A percentile compares a stretch with the other conserved stretches of the same genome.
Evolutionary conservation across 345 rosid genomes (phyloP).

Genomic region (Salix suchowensis): DNA sequence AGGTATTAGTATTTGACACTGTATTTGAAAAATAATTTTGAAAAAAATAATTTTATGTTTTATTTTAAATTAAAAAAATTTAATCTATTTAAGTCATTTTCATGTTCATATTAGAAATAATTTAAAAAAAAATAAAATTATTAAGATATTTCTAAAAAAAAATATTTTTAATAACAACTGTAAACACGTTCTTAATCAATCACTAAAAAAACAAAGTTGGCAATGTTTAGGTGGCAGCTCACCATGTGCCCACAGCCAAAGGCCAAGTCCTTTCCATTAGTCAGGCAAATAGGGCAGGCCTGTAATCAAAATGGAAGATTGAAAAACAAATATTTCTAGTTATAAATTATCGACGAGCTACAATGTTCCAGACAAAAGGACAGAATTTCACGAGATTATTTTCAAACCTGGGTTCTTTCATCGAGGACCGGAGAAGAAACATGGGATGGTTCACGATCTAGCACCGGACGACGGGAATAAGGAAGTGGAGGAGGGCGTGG

Average conservation of each 20-base stretch:
- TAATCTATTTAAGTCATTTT: too few relatives aligned
- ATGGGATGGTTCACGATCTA: slow-evolving; percentile 21
- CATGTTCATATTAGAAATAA: too few relatives aligned
- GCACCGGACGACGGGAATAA: slow-evolving; percentile 22
- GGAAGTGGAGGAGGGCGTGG: slow-evolving; percentile 68
- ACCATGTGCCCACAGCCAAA: slow-evolving; percentile 78
- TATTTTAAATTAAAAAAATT: too few relatives aligned
- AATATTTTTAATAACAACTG: too few relatives aligned
- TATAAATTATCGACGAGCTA: background rate
- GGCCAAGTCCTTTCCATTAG: slow-evolving; percentile 52
- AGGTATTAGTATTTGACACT: background rate
- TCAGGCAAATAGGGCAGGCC: slow-evolving; percentile 71
- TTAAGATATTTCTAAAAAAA: too few relatives aligned
- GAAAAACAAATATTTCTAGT: background rate
- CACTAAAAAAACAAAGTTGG: background rate
- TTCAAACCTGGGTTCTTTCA: slow-evolving; percentile 49
- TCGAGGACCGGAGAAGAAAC: slow-evolving; percentile 15
- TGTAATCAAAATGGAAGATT: slow-evolving; percentile 17
- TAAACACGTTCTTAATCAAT: too few relatives aligned
- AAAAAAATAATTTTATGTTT: too few relatives aligned
- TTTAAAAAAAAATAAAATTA: too few relatives aligned
- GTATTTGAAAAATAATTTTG: too few relatives aligned
- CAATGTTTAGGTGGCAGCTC: slow-evolving; percentile 12
- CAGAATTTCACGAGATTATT: background rate
- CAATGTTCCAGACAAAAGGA: background rate